Evolutionary conservation across 345 rosid species (phyloP).

Genomic region (Pistacia integerrima): DNA sequence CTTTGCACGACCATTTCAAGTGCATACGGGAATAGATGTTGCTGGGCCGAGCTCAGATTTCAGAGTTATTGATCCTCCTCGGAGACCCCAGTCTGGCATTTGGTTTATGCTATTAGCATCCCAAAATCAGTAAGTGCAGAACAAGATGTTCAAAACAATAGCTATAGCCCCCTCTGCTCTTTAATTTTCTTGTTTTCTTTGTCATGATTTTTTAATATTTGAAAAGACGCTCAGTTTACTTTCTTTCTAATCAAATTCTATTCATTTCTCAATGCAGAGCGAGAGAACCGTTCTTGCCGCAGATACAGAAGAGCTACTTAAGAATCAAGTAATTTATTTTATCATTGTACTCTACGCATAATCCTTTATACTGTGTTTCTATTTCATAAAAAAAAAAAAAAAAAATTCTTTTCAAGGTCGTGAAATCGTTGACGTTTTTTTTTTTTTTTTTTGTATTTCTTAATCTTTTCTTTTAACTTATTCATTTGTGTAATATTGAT

Average conservation of each 20-base stretch:
- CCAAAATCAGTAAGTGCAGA: conserved; percentile 80
- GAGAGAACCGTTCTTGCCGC: conserved; percentile 89
- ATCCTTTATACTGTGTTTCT: neutral
- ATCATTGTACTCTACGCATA: neutral
- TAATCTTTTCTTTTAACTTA: neutral
- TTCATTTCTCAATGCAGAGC: conserved; percentile 52
- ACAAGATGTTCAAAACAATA: neutral
- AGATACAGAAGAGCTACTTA: conserved; percentile 90
- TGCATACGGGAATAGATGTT: conserved; percentile 46
- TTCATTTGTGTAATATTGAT: conserved; percentile 6
- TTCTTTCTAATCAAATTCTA: neutral
- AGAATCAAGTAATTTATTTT: conserved; percentile 81
- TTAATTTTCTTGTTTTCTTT: conserved; percentile 2
- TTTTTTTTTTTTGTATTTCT: neutral
- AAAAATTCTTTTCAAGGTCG: too few species aligned
- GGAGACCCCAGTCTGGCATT: conserved; percentile 83
- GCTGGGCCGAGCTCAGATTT: conserved; percentile 72
- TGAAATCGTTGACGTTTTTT: too few species aligned
- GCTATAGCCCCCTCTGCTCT: conserved; percentile 5
- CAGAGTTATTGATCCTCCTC: conserved; percentile 76
- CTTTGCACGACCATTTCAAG: conserved; percentile 59
- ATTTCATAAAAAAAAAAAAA: too few species aligned
- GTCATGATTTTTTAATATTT: neutral
- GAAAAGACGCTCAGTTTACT: neutral
- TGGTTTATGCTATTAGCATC: conserved; percentile 97